Evolutionary conservation across 768 basidiomycete genomes (phyloP).

Genomic region (Amanita rimosa): DNA sequence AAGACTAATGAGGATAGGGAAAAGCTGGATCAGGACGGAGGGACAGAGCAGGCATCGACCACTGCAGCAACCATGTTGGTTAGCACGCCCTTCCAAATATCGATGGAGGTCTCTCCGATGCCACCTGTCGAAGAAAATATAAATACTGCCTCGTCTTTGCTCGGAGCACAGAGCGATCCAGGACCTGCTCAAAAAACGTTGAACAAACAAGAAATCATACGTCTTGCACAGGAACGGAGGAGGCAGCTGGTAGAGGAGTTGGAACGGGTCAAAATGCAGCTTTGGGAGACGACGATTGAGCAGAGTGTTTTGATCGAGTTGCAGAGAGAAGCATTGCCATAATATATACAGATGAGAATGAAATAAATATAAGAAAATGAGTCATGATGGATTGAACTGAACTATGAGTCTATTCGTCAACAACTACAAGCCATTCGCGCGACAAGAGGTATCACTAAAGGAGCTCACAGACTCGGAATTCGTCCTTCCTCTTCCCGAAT

Average conservation of each 20-base stretch:
- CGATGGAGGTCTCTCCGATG: background rate
- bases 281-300: conserved; percentile 69
- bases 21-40: background rate
- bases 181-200: background rate
- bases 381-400: too few species aligned
- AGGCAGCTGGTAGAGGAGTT: conserved; percentile 42
- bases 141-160: background rate
- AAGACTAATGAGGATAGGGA: background rate
- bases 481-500: conserved; percentile 24
- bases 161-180: background rate
- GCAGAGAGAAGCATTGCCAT: conserved; percentile 15
- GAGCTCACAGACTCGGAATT: conserved; percentile 26
- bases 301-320: conserved; percentile 49
- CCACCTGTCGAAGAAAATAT: background rate
- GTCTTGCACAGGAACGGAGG: conserved; percentile 41
- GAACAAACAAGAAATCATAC: conserved; percentile 12
- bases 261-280: conserved; percentile 46
- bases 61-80: background rate
- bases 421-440: background rate
- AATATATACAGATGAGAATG: background rate
- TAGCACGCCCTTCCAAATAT: background rate
- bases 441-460: conserved; percentile 1
- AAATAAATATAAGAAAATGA: background rate
- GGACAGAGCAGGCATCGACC: background rate
- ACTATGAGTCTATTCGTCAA: conserved; percentile 2